Base-by-base conservation (phyloP, 768 basidiomycete species). In the Leccinum aurantiacum region DNA sequence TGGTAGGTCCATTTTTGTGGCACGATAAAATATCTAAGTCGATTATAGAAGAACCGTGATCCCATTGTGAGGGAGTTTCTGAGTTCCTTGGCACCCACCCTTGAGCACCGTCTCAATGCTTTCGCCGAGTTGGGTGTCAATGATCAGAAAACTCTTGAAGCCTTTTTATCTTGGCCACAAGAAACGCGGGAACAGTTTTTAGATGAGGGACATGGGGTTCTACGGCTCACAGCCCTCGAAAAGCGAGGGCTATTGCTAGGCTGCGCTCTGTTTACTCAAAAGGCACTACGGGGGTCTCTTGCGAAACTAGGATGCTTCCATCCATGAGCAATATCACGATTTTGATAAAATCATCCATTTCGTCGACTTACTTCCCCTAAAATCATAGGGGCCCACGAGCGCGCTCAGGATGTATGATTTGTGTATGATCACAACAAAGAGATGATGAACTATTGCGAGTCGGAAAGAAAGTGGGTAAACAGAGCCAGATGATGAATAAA, bases 351-450 rank as follows among this genome's bases (percentile, higher is more conserved):
- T 53, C 48, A 17, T 52, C 19, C 31, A 24, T 52, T 62, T 50
- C 54, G 19, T 56, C 61, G 17, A 51, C 60, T 38, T 41, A 44
- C 58, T 54, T 57, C 35, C 31, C 33, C 53, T 50, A 57, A 55
- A 54, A 56, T 47, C 60, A 47, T 41, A 51, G 25, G 52, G 27
- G 35, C 25, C 25, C 51, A 54, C 29, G 53, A 46, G 52, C 53
- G 54, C 35, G 48, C 33, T 46, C 51, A 57, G 60, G 60, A 60
- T 41, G 54, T 58, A 52, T 58, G 59, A 60, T 65, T 65, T 50
- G 61, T 67, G 73, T 63, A 63, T 67, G 63, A 66, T 69, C 62
- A 64, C 63, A 62, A 60, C 68, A 64, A 57, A 46, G 59, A 63
- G 52, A 70, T 67, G 62, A 41, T 62, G 59, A 53, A 61, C 62